Conservation (phyloP, 805 yeast genomes). For the Metschnikowia matae region DNA sequence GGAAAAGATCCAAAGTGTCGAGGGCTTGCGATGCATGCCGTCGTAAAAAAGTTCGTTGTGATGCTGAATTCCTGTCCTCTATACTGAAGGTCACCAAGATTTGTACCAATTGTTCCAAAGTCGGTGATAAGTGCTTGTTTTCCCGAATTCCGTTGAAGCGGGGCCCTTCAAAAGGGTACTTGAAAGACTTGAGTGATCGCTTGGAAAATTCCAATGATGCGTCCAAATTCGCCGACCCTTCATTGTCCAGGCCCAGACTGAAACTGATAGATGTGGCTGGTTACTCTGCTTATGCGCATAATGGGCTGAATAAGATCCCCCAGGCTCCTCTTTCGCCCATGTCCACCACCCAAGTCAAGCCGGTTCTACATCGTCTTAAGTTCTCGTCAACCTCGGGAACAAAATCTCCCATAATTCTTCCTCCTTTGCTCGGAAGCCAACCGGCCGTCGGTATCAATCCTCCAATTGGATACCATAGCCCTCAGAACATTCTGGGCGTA, state of each 20-base stretch:
- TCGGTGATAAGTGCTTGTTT: conserved; percentile 60
- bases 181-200: conserved; percentile 40
- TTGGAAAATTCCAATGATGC: conserved; percentile 7
- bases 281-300: not conserved
- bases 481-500: not conserved
- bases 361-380: conserved; percentile 12
- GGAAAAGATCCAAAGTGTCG: conserved; percentile 69
- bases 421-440: conserved; percentile 16
- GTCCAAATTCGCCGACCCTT: not conserved
- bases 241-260: conserved; percentile 13
- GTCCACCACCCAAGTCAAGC: conserved; percentile 9
- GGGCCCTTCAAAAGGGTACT: conserved; percentile 75
- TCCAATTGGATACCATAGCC: not conserved
- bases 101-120: conserved; percentile 62
- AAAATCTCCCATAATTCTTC: conserved; percentile 16
- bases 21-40: conserved; percentile 82
- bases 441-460: conserved; percentile 3
- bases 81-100: conserved; percentile 46
- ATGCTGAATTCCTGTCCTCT: conserved; percentile 48
- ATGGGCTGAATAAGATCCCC: not conserved
- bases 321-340: conserved; percentile 10
- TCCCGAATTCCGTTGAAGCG: conserved; percentile 70
- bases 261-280: conserved; percentile 14
- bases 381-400: conserved; percentile 9
- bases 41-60: conserved; percentile 67